Evolutionary conservation across 257 asterid genomes (phyloP), one percentile per base, ranked within the genome.

Genomic region (Handroanthus guayacan): DNA sequence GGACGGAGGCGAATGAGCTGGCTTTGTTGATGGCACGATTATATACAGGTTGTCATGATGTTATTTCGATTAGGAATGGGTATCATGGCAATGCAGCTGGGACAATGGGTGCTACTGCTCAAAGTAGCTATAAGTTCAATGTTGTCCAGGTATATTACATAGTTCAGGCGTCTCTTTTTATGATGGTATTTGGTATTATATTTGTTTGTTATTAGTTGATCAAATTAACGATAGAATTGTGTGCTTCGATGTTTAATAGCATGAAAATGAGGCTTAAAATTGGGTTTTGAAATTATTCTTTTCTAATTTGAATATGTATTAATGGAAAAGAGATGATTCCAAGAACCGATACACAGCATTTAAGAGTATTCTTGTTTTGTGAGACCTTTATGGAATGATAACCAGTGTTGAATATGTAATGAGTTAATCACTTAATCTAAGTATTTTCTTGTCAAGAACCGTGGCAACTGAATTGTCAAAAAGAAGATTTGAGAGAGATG

Each of bases 1-100:
- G 97, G 79, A 95, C 99, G 0, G 98, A 95, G 84, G 99, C 97
- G 5, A 95, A 95, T 56, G 99, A 95, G 82, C 84, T 92, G 80
- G 99, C 98, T 20, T 69, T 95, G 81, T 31, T 95, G 91, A 92
- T 95, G 97, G 88, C 99, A 0, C 81, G 92, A 43, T 72, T 92
- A 72, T 85, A 95, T 78, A 88, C 96, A 0, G 86, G 94, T 3
- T 88, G 91, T 77, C 89, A 91, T 3, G 99, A 92, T 70, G 89
- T 95, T 48, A 83, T 95, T 34, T 91, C 99, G 10, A 52, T 95
- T 18, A 88, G 99, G 89, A 95, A 92, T 52, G 92, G 94, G 5
- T 91, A 95, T 82, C 99, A 95, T 84, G 98, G 99, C 61, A 95
- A 95, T 80, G 99, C 97, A 8, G 80, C 91, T 20, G 98, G 79